Evolutionary conservation across 192 early-diverging fungal species (phyloP).

Genomic region (Coemansia sp.): DNA sequence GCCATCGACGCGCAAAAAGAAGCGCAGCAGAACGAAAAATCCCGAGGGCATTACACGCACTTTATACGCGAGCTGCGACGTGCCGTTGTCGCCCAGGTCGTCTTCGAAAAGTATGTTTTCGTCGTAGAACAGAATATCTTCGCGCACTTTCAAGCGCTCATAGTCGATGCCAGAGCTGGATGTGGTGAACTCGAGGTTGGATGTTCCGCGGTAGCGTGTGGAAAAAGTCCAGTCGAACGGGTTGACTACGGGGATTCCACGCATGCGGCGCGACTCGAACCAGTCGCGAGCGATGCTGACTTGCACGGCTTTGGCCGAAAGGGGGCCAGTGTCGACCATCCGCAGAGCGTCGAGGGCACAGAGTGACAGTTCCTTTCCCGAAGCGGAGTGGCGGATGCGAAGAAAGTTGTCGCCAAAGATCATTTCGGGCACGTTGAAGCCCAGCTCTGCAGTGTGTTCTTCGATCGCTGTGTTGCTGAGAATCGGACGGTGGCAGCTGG

Average conservation of each 20-base stretch:
- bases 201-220: constrained; percentile 75
- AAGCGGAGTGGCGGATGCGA: constrained; percentile 54
- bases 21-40: constrained; percentile 83
- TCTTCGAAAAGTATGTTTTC: constrained; percentile 95
- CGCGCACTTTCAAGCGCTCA: constrained; percentile 67
- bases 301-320: constrained; percentile 71
- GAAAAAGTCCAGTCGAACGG: constrained; percentile 98
- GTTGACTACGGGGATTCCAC: constrained; percentile 73
- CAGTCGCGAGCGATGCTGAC: constrained; percentile 86
- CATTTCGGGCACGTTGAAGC: constrained; percentile 91
- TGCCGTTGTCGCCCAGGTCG: constrained; percentile 94
- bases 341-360: constrained; percentile 73
- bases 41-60: constrained; percentile 93
- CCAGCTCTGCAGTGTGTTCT: constrained; percentile 54
- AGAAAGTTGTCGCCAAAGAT: constrained; percentile 91
- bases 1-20: constrained; percentile 91
- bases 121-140: constrained; percentile 93
- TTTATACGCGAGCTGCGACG: constrained; percentile 72
- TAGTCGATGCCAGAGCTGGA: constrained; percentile 70
- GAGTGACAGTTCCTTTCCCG: constrained; percentile 60
- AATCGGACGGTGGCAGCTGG: constrained; percentile 60
- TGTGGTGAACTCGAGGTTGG: constrained; percentile 18
- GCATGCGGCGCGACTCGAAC: constrained; percentile 64
- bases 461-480: constrained; percentile 60
- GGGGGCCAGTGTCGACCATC: constrained; percentile 66